phyloP scores from a whole-genome alignment of 352 stramenopile genomes.

The Pythium utonaiense region DNA sequence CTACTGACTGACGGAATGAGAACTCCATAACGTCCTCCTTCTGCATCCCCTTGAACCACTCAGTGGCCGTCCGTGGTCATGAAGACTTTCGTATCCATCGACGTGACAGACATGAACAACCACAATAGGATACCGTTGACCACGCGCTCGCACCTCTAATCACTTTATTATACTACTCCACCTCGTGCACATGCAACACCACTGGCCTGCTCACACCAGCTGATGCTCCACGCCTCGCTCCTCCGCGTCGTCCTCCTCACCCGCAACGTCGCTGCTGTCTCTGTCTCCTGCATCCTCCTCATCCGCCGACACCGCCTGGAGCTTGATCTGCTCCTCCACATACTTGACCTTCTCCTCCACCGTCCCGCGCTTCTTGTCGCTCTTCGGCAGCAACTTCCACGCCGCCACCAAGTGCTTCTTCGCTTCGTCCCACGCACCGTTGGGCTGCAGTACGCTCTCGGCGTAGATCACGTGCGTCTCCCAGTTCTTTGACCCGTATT shows the following conservation, averaged over 20 bases:
- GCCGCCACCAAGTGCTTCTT: conserved; percentile 66
- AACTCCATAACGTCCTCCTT: too few relatives aligned
- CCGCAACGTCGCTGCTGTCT: background rate
- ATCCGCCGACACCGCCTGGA: conserved; percentile 2
- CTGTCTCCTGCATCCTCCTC: conserved; percentile 2
- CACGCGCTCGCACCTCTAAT: too few relatives aligned
- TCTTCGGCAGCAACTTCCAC: conserved; percentile 50
- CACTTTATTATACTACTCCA: too few relatives aligned
- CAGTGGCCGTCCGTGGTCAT: too few relatives aligned
- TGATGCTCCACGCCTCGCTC: background rate
- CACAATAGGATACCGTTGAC: too few relatives aligned
- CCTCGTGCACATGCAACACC: too few relatives aligned
- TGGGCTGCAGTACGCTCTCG: conserved; percentile 67
- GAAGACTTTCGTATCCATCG: too few relatives aligned
- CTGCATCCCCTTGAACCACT: too few relatives aligned
- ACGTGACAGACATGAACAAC: too few relatives aligned
- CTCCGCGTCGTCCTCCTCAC: background rate
- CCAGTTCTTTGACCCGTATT: conserved; percentile 71
- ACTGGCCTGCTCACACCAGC: background rate
- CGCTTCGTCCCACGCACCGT: conserved; percentile 70
- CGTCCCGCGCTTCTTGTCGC: conserved; percentile 40
- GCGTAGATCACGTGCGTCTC: conserved; percentile 85
- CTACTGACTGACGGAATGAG: too few relatives aligned
- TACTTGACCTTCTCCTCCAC: conserved; percentile 61
- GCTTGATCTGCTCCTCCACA: conserved; percentile 33